Evolutionary conservation across 1,139 yeast genomes (phyloP), one percentile per base, ranked within the genome.

Genomic region (Yamadazyma atmosphaerica): DNA sequence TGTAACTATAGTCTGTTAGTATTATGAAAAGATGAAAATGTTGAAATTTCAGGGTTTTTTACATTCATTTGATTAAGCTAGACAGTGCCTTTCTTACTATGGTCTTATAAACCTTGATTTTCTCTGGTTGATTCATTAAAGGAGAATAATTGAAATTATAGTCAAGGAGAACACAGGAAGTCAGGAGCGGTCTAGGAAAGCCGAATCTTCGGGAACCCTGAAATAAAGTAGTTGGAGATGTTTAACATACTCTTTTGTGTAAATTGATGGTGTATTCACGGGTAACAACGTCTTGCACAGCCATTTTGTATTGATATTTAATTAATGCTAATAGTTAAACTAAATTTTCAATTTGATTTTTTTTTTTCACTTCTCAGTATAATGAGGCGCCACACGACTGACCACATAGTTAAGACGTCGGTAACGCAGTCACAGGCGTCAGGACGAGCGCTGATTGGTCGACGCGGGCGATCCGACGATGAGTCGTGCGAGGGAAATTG

Each of bases 191-290:
- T n/a, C n/a, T n/a, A n/a, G n/a, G n/a, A n/a, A n/a, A n/a, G n/a
- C n/a, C n/a, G n/a, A n/a, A n/a, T n/a, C n/a, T n/a, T n/a, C n/a
- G n/a, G n/a, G n/a, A n/a, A n/a, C n/a, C n/a, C n/a, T n/a, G n/a
- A n/a, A n/a, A n/a, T n/a, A n/a, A n/a, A n/a, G n/a, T n/a, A n/a
- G n/a, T n/a, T n/a, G n/a, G n/a, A 12, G 29, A 33, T 24, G 9
- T 19, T 19, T 6, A 32, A 85, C 94, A 74, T 83, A 87, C 95
- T 81, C 98, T 89, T 80, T 89, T 92, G 96, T 89, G 96, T 77
- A 92, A 80, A 90, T 94, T 92, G 78, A 94, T 90, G 83, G 98
- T 94, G 89, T 94, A 94, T 81, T 94, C 99, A 79, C 99, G 96
- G 74, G 98, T 87, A 77, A 94, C 97, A 77, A 89, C 97, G 92